Conservation (phyloP, 179 eudicot species). For the Beta lomatogona region DNA sequence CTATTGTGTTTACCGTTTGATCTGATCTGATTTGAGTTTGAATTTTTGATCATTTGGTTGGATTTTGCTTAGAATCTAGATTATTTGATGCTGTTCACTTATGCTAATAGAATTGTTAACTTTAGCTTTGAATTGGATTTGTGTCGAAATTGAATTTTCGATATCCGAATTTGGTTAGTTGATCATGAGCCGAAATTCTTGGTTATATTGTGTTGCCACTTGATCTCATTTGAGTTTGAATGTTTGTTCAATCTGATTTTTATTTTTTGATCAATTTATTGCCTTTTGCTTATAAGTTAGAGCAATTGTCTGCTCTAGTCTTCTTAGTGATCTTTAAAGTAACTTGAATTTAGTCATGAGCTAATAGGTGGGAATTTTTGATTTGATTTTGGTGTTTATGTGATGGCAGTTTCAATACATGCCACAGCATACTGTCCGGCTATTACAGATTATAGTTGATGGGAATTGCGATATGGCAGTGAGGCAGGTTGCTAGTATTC, state of each 20-base stretch:
- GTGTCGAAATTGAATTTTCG: too few species aligned
- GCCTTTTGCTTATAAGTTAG: background rate
- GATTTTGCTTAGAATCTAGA: background rate
- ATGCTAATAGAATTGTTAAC: background rate
- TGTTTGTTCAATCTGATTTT: too few species aligned
- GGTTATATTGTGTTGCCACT: background rate
- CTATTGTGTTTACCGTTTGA: background rate
- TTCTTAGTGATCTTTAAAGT: too few species aligned
- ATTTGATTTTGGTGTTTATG: background rate
- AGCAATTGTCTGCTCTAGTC: background rate
- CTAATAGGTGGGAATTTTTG: background rate
- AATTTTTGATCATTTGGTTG: background rate
- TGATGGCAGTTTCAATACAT: conserved; percentile 73
- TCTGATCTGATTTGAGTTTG: background rate
- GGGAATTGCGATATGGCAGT: conserved; percentile 81
- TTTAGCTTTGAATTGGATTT: background rate
- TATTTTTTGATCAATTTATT: background rate
- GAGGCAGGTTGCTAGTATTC: conserved; percentile 94
- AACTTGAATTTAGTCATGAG: too few species aligned
- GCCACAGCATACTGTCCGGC: conserved; percentile 91
- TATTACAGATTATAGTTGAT: conserved; percentile 88
- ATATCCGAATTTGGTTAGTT: too few species aligned
- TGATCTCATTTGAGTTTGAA: background rate
- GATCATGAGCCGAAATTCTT: background rate
- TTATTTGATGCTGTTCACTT: background rate